phyloP scores from a whole-genome alignment of 169 alveolate species.

The Cryptosporidium bovis region DNA sequence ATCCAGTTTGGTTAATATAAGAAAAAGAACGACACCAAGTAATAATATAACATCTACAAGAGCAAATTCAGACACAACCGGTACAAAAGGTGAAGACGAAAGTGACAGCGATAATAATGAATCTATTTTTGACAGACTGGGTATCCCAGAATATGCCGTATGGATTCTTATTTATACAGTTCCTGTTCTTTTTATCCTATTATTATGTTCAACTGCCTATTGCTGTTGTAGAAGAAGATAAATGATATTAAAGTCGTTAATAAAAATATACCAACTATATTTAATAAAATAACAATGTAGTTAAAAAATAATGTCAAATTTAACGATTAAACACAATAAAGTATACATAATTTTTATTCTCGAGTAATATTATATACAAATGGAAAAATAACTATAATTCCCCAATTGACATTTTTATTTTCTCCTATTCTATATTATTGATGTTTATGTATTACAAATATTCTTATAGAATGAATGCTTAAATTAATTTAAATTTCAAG shows the following conservation, averaged over 20 bases:
- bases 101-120: slow-evolving; percentile 20
- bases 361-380: too few relatives aligned
- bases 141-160: slow-evolving; percentile 36
- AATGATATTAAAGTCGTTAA: background rate
- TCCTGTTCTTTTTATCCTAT: slow-evolving; percentile 13
- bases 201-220: slow-evolving; percentile 23
- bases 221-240: slow-evolving; percentile 52
- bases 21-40: slow-evolving; percentile 2
- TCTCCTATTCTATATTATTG: too few relatives aligned
- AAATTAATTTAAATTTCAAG: too few relatives aligned
- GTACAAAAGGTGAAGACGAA: background rate
- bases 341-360: too few relatives aligned
- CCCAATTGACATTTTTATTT: too few relatives aligned
- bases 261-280: too few relatives aligned
- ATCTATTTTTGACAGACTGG: slow-evolving; percentile 21
- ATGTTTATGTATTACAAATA: too few relatives aligned
- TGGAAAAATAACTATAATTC: too few relatives aligned
- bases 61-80: background rate
- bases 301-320: too few relatives aligned
- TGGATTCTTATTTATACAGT: slow-evolving; percentile 60
- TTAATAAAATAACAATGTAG: too few relatives aligned
- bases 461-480: too few relatives aligned
- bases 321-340: too few relatives aligned
- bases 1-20: slow-evolving; percentile 43
- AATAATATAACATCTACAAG: background rate